Evolutionary conservation across 148 eudicot genomes (phyloP).

Genomic region (Selenicereus undatus): DNA sequence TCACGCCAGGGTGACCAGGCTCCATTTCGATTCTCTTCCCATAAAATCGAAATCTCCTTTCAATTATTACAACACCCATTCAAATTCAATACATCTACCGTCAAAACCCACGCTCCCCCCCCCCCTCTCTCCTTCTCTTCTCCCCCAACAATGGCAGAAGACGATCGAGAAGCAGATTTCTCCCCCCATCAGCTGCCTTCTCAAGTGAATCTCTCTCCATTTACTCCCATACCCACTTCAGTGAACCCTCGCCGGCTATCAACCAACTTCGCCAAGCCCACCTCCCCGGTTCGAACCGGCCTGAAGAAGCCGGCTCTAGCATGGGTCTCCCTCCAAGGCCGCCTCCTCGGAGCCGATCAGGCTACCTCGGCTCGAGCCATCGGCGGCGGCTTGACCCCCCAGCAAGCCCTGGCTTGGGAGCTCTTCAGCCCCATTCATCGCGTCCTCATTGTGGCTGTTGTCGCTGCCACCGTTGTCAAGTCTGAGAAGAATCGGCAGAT

Average conservation of each 20-base stretch:
- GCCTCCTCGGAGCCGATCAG: conserved; percentile 75
- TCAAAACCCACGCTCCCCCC: neutral
- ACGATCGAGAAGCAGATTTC: neutral
- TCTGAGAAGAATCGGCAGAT: conserved; percentile 57
- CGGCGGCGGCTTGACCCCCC: conserved; percentile 33
- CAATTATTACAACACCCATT: neutral
- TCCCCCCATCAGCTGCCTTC: conserved; percentile 23
- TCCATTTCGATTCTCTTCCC: conserved; percentile 7
- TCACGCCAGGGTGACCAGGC: neutral
- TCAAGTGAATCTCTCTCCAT: conserved; percentile 43
- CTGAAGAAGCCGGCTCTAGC: conserved; percentile 33
- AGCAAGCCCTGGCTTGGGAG: conserved; percentile 74
- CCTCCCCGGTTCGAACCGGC: conserved; percentile 35
- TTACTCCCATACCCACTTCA: conserved; percentile 30
- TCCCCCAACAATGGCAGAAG: conserved; percentile 21
- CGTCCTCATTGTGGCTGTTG: conserved; percentile 59
- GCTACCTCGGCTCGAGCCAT: conserved; percentile 56
- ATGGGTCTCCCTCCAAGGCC: conserved; percentile 76
- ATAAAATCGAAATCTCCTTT: neutral
- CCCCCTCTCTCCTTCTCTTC: neutral
- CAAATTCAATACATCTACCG: neutral
- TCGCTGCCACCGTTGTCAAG: conserved; percentile 57
- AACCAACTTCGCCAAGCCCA: conserved; percentile 51
- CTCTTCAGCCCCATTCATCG: conserved; percentile 79
- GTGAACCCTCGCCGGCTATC: conserved; percentile 64